phyloP scores from a whole-genome alignment of 305 asterid species.

The Ilex paraguariensis region DNA sequence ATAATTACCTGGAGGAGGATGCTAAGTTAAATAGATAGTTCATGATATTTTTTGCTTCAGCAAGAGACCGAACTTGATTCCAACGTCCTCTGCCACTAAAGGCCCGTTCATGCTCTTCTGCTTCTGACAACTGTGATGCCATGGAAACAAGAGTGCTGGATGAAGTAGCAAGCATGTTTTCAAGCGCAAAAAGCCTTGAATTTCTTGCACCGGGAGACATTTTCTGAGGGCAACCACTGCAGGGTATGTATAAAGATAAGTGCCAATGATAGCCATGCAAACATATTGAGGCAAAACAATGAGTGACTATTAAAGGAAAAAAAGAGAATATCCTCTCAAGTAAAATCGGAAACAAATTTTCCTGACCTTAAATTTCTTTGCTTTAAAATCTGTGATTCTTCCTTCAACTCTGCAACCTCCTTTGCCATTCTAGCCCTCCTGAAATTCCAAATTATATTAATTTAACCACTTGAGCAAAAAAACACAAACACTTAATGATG shows the following conservation, averaged over 20 bases:
- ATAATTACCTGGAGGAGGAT: constrained; percentile 69
- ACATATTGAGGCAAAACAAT: not conserved
- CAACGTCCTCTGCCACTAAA: constrained; percentile 95
- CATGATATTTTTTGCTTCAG: constrained; percentile 89
- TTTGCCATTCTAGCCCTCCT: constrained; percentile 95
- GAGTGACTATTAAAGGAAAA: not conserved
- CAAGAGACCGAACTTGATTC: constrained; percentile 86
- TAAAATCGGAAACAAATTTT: constrained; percentile 7
- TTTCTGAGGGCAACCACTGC: constrained; percentile 53
- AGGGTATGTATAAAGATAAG: constrained; percentile 8
- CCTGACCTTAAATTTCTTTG: constrained; percentile 62
- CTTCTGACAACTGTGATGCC: constrained; percentile 98
- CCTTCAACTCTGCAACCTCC: constrained; percentile 79
- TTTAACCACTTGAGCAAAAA: too few species aligned
- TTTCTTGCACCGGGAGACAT: constrained; percentile 98
- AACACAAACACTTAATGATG: too few species aligned
- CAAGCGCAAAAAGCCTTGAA: constrained; percentile 86
- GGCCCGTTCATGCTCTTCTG: constrained; percentile 93
- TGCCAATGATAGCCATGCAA: constrained; percentile 3
- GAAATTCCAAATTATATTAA: constrained; percentile 1
- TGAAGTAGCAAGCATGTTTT: constrained; percentile 94
- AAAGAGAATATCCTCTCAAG: not conserved
- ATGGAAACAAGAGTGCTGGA: constrained; percentile 88
- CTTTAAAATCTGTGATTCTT: constrained; percentile 53
- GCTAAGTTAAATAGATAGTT: constrained; percentile 75